These are phyloP conservation scores for Mortierella polycephala DNA, from an alignment of 371 early-diverging fungal genomes.

Conservation along the genomic window DNA sequence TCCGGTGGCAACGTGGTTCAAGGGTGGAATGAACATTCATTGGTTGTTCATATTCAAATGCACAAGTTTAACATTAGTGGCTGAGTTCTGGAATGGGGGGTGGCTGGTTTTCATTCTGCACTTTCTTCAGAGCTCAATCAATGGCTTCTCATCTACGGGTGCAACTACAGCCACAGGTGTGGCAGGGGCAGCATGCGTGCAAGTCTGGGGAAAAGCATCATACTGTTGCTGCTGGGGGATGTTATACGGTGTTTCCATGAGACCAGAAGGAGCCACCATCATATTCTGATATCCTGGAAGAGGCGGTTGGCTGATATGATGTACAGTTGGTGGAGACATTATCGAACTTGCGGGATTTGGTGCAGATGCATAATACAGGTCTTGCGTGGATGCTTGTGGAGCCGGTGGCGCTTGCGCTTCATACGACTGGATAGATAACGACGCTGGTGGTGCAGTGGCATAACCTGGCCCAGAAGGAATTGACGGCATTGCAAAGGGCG, in stretches of 20 bases:
- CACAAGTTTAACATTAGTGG: background rate
- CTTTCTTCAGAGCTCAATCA: slow-evolving; percentile 33
- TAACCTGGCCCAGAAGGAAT: slow-evolving; percentile 1
- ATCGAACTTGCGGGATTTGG: slow-evolving; percentile 1
- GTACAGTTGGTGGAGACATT: background rate
- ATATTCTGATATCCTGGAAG: slow-evolving; percentile 1
- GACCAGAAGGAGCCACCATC: background rate
- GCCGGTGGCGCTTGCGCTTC: background rate
- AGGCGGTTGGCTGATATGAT: background rate
- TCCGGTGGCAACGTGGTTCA: no score
- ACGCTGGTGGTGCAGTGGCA: slow-evolving; percentile 7
- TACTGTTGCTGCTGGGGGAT: slow-evolving; percentile 11
- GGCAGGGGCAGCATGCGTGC: background rate
- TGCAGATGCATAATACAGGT: slow-evolving; percentile 21
- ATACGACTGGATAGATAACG: background rate
- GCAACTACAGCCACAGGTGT: slow-evolving; percentile 4
- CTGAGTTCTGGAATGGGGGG: background rate
- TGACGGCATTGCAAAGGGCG: slow-evolving; percentile 10
- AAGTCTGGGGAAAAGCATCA: background rate
- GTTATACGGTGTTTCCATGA: slow-evolving; percentile 6
- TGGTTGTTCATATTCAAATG: background rate
- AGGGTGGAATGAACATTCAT: background rate
- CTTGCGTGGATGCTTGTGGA: background rate
- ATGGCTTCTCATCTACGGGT: slow-evolving; percentile 43
- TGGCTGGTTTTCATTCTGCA: slow-evolving; percentile 9